These are phyloP conservation scores for Carallia brachiata DNA, from an alignment of 345 rosid species.

Conservation along the genomic window DNA sequence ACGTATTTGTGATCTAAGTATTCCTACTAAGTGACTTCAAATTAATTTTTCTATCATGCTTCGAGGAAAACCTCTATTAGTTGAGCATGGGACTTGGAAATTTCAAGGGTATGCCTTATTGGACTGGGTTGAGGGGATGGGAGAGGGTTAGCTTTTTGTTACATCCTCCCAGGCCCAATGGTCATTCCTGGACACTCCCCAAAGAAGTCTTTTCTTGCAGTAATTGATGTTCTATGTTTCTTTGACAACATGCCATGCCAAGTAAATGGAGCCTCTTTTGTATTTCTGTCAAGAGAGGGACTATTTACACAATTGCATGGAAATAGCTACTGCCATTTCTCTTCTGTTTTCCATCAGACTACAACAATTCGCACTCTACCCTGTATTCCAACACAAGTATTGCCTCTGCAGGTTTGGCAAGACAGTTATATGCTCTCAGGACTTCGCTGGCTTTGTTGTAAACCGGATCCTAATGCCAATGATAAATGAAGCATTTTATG, in stretches of 20 bases:
- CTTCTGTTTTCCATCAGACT: too few species aligned
- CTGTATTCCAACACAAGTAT: neutral
- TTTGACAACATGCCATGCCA: neutral
- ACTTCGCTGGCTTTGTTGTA: constrained; percentile 76
- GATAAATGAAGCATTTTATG: constrained; percentile 87
- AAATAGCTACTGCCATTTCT: too few species aligned
- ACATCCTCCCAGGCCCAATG: too few species aligned
- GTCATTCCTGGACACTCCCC: too few species aligned
- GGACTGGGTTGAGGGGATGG: too few species aligned
- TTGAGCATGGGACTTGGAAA: too few species aligned
- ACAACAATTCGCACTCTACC: neutral
- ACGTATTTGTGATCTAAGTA: neutral
- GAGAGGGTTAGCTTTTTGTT: too few species aligned
- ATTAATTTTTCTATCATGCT: neutral
- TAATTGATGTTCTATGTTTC: neutral
- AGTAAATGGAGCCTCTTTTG: neutral
- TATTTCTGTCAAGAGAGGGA: too few species aligned
- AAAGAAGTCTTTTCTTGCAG: too few species aligned
- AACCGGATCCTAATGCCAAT: constrained; percentile 94
- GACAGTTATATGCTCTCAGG: constrained; percentile 72
- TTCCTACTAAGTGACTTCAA: neutral
- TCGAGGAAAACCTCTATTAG: too few species aligned
- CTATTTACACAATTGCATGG: too few species aligned
- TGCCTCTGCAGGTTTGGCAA: constrained; percentile 61
- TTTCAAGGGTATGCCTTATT: too few species aligned